Evolutionary conservation across 768 basidiomycete species (phyloP).

Genomic region (Psilocybe cyanescens): DNA sequence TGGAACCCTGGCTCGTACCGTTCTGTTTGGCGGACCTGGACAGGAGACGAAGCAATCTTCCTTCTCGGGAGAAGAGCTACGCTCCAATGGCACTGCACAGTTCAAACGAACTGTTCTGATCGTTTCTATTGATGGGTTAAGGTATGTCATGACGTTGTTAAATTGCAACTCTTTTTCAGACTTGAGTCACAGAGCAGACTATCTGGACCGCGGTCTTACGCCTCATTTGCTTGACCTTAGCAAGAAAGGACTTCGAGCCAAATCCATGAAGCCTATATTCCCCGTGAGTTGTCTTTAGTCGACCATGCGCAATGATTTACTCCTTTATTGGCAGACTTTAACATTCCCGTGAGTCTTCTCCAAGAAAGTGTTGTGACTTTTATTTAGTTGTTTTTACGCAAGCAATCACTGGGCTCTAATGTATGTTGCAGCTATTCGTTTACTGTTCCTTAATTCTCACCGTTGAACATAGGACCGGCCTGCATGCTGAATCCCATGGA

Average conservation of each 20-base stretch:
- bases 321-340: conserved; percentile 58
- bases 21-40: conserved; percentile 31
- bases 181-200: conserved; percentile 65
- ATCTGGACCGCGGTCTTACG: conserved; percentile 83
- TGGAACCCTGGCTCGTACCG: conserved; percentile 42
- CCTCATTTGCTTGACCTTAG: conserved; percentile 83
- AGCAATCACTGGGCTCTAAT: conserved; percentile 93
- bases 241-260: conserved; percentile 83
- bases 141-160: conserved; percentile 43
- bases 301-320: conserved; percentile 1
- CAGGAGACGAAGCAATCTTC: conserved; percentile 28
- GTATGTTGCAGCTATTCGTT: conserved; percentile 41
- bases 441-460: neutral
- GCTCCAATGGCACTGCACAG: conserved; percentile 83
- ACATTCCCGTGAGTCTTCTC: conserved; percentile 80
- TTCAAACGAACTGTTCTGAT: conserved; percentile 83
- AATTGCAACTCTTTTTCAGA: neutral
- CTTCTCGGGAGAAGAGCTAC: conserved; percentile 44
- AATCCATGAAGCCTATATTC: conserved; percentile 86
- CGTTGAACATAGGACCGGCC: conserved; percentile 68
- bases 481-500: conserved; percentile 89
- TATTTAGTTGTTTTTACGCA: conserved; percentile 4
- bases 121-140: conserved; percentile 86
- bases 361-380: neutral
- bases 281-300: conserved; percentile 51